These are phyloP conservation scores for Gossypium aridum DNA, from an alignment of 441 rosid species.

Conservation along the genomic window DNA sequence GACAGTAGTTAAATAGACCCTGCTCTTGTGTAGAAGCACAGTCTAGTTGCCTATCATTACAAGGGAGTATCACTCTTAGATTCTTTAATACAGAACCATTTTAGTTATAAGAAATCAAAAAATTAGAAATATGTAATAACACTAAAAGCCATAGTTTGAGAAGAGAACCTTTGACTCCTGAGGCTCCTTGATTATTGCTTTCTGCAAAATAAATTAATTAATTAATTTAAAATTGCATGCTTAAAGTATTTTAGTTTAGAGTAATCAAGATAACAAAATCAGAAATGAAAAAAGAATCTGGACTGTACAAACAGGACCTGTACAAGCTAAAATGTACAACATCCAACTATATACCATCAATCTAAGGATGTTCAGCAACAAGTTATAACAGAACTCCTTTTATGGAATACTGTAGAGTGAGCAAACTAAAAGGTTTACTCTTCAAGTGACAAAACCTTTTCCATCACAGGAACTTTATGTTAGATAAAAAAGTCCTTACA, in stretches of 20 bases:
- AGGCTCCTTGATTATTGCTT: conserved; percentile 82
- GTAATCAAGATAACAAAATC: background rate
- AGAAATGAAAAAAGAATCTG: background rate
- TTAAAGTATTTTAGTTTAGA: background rate
- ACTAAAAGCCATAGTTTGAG: conserved; percentile 1
- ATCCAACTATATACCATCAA: background rate
- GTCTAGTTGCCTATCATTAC: background rate
- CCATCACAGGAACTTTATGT: background rate
- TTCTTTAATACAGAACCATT: background rate
- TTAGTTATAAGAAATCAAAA: background rate
- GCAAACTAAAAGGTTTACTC: background rate
- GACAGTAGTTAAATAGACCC: background rate
- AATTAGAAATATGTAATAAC: background rate
- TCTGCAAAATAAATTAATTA: conserved; percentile 39
- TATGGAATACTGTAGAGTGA: background rate
- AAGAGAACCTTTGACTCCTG: conserved; percentile 68
- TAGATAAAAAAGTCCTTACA: background rate
- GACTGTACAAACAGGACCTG: background rate
- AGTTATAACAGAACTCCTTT: background rate
- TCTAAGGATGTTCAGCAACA: background rate
- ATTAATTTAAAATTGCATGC: background rate
- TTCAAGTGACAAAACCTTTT: background rate
- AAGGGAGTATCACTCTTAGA: background rate
- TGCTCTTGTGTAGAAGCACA: background rate
- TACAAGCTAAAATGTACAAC: conserved; percentile 1